Evolutionary conservation across 2,329 filamentous ascomycete genomes (phyloP).

Genomic region (Xylariales sp.): DNA sequence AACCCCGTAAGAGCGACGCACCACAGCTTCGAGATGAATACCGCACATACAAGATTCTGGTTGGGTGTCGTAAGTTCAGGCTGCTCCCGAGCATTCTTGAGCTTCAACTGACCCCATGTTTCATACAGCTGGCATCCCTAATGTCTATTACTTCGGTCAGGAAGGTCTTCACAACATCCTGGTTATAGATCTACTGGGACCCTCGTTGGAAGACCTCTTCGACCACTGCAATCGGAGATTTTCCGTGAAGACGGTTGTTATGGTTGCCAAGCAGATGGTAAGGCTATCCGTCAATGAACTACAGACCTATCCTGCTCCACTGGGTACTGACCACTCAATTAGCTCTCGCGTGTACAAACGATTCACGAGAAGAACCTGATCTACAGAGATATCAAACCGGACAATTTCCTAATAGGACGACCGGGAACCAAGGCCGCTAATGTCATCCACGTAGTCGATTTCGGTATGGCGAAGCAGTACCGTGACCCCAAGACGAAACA

Average conservation of each 20-base stretch:
- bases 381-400: slow-evolving; percentile 98
- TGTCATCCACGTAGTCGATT: slow-evolving; percentile 97
- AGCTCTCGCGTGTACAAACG: slow-evolving; percentile 83
- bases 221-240: slow-evolving; percentile 96
- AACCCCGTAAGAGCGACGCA: slow-evolving; percentile 97
- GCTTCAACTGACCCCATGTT: too few species aligned
- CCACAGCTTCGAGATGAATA: slow-evolving; percentile 98
- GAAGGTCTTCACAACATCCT: slow-evolving; percentile 98
- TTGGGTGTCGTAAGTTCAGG: slow-evolving; percentile 85
- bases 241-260: slow-evolving; percentile 94
- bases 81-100: slow-evolving; percentile 14
- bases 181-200: slow-evolving; percentile 92
- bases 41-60: slow-evolving; percentile 97
- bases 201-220: slow-evolving; percentile 93
- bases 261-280: slow-evolving; percentile 99
- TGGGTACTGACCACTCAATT: slow-evolving; percentile 23
- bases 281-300: slow-evolving; percentile 21
- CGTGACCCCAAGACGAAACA: slow-evolving; percentile 98
- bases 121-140: slow-evolving; percentile 82
- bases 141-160: slow-evolving; percentile 99
- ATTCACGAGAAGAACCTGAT: slow-evolving; percentile 99
- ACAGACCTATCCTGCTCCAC: not conserved
- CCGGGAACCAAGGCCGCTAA: slow-evolving; percentile 92
- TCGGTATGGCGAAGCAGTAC: slow-evolving; percentile 99
- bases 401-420: slow-evolving; percentile 96